Evolutionary conservation across 2,329 filamentous ascomycete species (phyloP), one percentile per base, ranked within the genome.

Genomic region (Blumeriella jaapii): DNA sequence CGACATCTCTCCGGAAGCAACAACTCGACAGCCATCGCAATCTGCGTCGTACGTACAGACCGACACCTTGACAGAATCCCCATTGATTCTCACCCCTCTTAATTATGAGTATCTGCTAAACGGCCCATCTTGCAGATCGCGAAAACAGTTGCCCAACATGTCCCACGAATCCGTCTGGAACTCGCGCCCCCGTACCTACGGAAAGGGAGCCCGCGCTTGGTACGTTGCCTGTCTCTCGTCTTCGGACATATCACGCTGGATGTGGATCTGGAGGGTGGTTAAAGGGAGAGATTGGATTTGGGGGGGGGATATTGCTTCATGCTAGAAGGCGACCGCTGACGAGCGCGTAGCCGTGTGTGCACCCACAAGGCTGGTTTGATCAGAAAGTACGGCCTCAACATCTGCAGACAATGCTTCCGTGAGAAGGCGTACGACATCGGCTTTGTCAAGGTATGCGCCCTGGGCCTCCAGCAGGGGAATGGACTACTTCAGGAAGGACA

Each of bases 161-260:
- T 78, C 78, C 67, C 79, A 83, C 86, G 89, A 96, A 74, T 86
- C 82, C 62, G 86, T 96, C 71, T 98, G 89, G 87, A 94, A 93
- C 80, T 94, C 86, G 61, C 87, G 91, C 67, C 91, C 91, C 62
- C 82, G 87, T 68, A 85, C 67, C 65, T 94, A 93, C 77, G 89
- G 89, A 74, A 95, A 95, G 79, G 89, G 89, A 70, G 72, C 83
- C 66, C 82, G 87, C 67, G 67, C 69, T 63, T 95, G 87, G 87
- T 95, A 86, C 64, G 82, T 70, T 29, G 10, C 13, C 19, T 32
- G 9, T 15, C 17, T 14, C 11, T 24, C 22, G 9, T n/a, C 12
- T 24, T 3, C 4, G n/a, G n/a, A n/a, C 3, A 24, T 24, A 24
- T 24, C 3, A 9, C 10, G 22, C 4, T 24, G 5, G n/a, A 18